Evolutionary conservation across 495 filamentous ascomycete species (phyloP).

Genomic region (Neurospora terricola): DNA sequence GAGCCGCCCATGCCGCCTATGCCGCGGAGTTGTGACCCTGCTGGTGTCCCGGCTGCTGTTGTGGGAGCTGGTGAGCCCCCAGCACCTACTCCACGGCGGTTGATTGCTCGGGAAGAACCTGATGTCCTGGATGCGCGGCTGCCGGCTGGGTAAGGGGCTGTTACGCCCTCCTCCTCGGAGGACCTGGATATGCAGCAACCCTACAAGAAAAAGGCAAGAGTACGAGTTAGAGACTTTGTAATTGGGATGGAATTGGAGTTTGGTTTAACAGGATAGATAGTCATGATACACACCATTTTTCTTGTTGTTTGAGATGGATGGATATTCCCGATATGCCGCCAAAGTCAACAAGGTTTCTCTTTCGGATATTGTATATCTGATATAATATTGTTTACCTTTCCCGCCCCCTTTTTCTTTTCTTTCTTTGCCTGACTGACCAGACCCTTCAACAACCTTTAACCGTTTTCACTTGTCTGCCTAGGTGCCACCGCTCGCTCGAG

Average conservation of each 20-base stretch:
- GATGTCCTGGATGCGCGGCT: slow-evolving; percentile 16
- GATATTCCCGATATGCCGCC: neutral
- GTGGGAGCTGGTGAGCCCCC: neutral
- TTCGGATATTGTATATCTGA: neutral
- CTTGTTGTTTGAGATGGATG: neutral
- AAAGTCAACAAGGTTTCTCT: neutral
- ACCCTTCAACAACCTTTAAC: neutral
- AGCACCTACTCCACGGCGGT: slow-evolving; percentile 4
- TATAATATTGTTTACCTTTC: neutral
- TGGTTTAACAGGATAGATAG: neutral
- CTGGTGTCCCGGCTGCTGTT: slow-evolving; percentile 2
- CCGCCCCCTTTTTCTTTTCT: neutral
- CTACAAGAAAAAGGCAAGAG: slow-evolving; percentile 9
- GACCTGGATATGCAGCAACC: slow-evolving; percentile 41
- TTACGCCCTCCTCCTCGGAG: slow-evolving; percentile 18
- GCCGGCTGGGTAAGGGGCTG: slow-evolving; percentile 33
- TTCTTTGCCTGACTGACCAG: neutral
- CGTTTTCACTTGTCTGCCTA: neutral
- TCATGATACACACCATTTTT: neutral
- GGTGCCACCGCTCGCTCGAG: neutral
- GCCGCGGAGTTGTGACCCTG: neutral
- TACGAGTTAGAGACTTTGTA: neutral
- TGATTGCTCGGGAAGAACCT: slow-evolving; percentile 36
- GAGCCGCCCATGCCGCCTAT: neutral
- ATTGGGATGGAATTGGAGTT: neutral